phyloP scores from a whole-genome alignment of 2,329 filamentous ascomycete genomes.

The Colletotrichum neosansevieriae region DNA sequence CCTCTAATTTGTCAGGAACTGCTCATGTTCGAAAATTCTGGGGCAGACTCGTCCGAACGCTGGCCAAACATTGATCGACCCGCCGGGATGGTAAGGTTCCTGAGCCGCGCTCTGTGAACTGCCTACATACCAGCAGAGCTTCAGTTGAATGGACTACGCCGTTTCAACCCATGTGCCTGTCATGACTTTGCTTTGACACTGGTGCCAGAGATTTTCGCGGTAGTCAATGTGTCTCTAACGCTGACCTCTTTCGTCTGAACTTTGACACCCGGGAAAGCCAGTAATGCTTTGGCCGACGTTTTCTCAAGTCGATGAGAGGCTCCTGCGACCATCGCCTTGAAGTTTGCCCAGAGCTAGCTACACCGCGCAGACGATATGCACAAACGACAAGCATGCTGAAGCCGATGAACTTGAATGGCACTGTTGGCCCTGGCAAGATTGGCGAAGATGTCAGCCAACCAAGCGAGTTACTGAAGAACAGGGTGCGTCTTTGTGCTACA shows the following conservation, averaged over 20 bases:
- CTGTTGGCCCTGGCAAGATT: background rate
- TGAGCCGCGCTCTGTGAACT: conserved; percentile 8
- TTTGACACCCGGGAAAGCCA: background rate
- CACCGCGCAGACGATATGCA: background rate
- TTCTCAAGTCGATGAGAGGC: conserved; percentile 2
- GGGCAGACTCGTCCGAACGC: conserved; percentile 26
- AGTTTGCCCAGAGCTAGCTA: background rate
- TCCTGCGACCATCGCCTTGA: background rate
- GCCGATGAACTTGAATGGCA: background rate
- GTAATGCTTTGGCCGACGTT: conserved; percentile 1
- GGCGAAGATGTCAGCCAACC: background rate
- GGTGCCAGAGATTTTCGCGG: conserved; percentile 1
- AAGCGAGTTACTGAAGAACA: background rate
- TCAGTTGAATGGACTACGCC: conserved; percentile 7
- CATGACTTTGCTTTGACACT: background rate
- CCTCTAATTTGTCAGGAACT: conserved; percentile 5
- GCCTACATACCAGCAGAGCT: background rate
- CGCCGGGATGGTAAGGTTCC: conserved; percentile 19
- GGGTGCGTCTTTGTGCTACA: background rate
- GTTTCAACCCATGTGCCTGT: conserved; percentile 9
- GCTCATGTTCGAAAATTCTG: conserved; percentile 2
- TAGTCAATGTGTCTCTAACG: background rate
- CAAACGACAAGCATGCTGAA: conserved; percentile 1
- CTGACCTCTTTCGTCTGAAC: conserved; percentile 21
- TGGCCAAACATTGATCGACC: conserved; percentile 14